phyloP scores from a whole-genome alignment of 202 grass and related monocot species.

The Digitaria exilis region DNA sequence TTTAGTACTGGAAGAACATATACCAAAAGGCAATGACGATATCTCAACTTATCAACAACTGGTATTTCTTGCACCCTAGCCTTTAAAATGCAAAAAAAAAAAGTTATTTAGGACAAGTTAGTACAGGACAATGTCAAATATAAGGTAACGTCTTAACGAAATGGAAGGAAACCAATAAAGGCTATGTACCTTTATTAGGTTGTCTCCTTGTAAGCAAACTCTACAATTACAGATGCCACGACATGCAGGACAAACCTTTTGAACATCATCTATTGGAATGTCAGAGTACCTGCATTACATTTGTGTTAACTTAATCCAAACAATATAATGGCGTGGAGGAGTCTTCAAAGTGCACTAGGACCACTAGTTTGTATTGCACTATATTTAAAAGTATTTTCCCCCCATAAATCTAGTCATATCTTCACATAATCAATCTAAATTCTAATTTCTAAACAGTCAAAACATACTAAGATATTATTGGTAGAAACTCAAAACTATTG shows the following conservation, averaged over 20 bases:
- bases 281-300: slow-evolving; percentile 75
- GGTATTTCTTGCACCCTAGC: slow-evolving; percentile 86
- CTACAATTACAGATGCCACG: slow-evolving; percentile 96
- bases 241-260: slow-evolving; percentile 89
- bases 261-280: slow-evolving; percentile 72
- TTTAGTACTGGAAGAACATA: slow-evolving; percentile 89
- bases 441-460: slow-evolving; percentile 5
- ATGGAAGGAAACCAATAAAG: slow-evolving; percentile 37
- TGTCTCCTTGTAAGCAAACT: slow-evolving; percentile 87
- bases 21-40: slow-evolving; percentile 90
- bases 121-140: slow-evolving; percentile 7
- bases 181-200: slow-evolving; percentile 77
- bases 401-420: neutral
- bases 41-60: slow-evolving; percentile 80
- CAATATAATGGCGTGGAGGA: neutral
- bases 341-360: neutral
- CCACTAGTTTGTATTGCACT: neutral
- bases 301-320: slow-evolving; percentile 28
- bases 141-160: neutral
- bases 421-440: slow-evolving; percentile 1
- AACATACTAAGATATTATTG: neutral
- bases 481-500: neutral
- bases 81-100: slow-evolving; percentile 45
- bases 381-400: slow-evolving; percentile 1
- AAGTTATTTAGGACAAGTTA: slow-evolving; percentile 5